Percentiles rank a stretch among this genome's conserved stretches.
Evolutionary conservation across 306 rosid genomes (phyloP).

Genomic region (Dryas alaskensis): DNA sequence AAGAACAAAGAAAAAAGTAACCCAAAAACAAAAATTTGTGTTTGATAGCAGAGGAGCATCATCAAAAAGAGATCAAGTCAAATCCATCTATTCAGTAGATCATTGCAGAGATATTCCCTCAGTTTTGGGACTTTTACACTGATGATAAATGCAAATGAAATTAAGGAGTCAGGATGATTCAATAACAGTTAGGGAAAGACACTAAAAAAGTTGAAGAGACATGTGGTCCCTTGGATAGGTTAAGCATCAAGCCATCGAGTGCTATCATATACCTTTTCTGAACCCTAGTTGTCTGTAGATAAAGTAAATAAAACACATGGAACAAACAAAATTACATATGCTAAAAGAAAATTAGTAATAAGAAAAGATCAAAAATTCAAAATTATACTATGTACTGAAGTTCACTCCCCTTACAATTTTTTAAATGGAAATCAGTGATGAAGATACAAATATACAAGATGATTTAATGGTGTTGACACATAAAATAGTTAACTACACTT

Average conservation of each 20-base stretch:
- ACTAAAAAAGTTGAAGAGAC: neutral
- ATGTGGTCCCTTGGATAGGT: neutral
- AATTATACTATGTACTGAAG: neutral
- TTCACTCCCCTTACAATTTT: neutral
- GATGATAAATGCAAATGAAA: neutral
- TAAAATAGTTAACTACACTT: neutral
- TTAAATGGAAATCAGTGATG: neutral
- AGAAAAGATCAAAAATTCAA: neutral
- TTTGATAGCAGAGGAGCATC: neutral
- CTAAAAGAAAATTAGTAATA: neutral
- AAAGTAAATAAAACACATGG: neutral
- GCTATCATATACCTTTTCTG: too few species aligned
- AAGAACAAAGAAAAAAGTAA: neutral
- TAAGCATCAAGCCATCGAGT: neutral
- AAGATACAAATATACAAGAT: neutral
- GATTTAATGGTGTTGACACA: neutral
- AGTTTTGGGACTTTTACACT: neutral
- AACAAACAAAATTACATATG: neutral
- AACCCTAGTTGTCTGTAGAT: neutral
- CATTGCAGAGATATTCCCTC: neutral
- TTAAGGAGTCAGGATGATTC: neutral
- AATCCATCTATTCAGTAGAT: neutral
- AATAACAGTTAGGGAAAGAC: neutral
- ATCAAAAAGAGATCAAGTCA: neutral
- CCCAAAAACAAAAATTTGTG: neutral